These are phyloP conservation scores for Sisymbrium irio DNA, from an alignment of 345 rosid species.

Conservation along the genomic window DNA sequence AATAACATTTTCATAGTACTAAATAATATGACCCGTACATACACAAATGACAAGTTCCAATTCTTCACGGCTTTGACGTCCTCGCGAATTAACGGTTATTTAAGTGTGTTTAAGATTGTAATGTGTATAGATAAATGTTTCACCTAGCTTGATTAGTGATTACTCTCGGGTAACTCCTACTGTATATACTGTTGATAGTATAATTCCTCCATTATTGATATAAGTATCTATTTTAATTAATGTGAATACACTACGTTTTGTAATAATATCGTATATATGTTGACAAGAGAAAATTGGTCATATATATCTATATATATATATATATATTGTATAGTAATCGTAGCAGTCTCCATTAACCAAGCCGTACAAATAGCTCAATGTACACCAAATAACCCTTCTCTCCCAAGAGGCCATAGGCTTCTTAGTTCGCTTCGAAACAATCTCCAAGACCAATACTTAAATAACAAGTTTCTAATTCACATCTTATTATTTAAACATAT, in stretches of 20 bases:
- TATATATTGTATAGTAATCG: neutral
- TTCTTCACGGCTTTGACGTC: neutral
- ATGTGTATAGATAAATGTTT: neutral
- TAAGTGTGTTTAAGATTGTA: neutral
- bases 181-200: neutral
- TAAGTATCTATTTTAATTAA: neutral
- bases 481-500: neutral
- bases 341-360: constrained; percentile 19
- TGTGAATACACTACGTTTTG: neutral
- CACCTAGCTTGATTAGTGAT: too few species aligned
- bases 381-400: constrained; percentile 27
- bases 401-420: constrained; percentile 31
- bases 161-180: neutral
- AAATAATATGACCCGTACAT: neutral
- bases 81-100: neutral
- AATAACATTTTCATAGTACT: constrained; percentile 13
- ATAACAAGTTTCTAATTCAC: neutral
- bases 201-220: neutral
- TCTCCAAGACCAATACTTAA: constrained; percentile 18
- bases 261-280: neutral
- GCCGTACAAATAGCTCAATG: constrained; percentile 37
- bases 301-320: too few species aligned
- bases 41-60: neutral
- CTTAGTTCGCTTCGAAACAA: constrained; percentile 34
- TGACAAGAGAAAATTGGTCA: neutral